Evolutionary conservation across 495 filamentous ascomycete genomes (phyloP), one percentile per base, ranked within the genome.

Genomic region (Talaromyces thailandensis): DNA sequence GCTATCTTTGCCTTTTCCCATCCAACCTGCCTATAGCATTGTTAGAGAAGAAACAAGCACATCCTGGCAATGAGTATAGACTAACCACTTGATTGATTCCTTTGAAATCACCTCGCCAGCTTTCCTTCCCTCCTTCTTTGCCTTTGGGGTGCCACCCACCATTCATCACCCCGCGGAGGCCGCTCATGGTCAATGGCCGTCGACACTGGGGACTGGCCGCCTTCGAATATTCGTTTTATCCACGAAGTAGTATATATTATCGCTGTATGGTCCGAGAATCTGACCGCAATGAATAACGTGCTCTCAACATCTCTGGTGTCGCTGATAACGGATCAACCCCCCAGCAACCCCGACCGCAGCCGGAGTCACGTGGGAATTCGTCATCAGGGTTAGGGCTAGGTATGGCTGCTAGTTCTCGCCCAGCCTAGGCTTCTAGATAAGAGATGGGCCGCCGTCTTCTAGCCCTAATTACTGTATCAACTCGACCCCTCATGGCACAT

Each of bases 121-220:
- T 79, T 63, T 85, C 82, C 63, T 78, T 82, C 16, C 69, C 70
- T 9, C 83, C 83, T 53, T 83, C 77, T 52, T 81, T 82, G 21
- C 78, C 75, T 64, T 82, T 79, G 0, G 83, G 81, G 65, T 86
- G 81, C 84, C 84, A 86, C 56, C 84, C 84, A 50, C 75, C 76
- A 63, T 84, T 86, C 31, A 79, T 70, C 53, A 81, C 67, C 43
- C 75, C 78, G 65, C 75, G 81, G 53, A 81, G 66, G 1, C 78
- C 77, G 68, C 78, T 81, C 81, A 84, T 84, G 62, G 56, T 48
- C 21, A 35, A 24, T 18, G 7, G 23, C 29, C 28, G 32, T 8
- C 18, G 18, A 6, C 23, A 28, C 50, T 1, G 50, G n/a, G 24
- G 23, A 25, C 14, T 53, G 3, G 18, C 3, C 4, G 24, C 7